Conservation (phyloP, 331 rosid species). For the Quercus lobata region DNA sequence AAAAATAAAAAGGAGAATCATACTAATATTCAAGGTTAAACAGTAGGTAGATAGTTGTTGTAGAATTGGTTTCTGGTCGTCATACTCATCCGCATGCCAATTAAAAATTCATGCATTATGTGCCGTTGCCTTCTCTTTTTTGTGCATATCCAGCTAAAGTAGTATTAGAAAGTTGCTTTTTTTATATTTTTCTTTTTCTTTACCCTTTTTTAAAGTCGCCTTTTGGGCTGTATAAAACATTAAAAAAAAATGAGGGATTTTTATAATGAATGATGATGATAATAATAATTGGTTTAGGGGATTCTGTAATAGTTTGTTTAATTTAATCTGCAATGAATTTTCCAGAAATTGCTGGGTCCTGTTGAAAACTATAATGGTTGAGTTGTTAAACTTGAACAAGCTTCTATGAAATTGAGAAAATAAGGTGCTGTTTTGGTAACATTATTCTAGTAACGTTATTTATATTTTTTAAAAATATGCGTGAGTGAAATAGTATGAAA, state of each 20-base stretch:
- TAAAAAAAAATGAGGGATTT: background rate
- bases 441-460: too few species aligned
- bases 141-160: constrained; percentile 6
- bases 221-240: background rate
- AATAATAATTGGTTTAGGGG: background rate
- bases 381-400: background rate
- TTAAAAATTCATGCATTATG: constrained; percentile 32
- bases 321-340: background rate
- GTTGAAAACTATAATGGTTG: background rate
- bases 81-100: constrained; percentile 36
- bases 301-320: background rate
- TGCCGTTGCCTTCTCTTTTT: background rate
- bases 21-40: background rate
- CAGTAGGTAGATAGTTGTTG: constrained; percentile 42
- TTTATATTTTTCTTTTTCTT: background rate
- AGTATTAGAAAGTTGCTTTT: background rate
- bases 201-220: background rate
- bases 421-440: background rate
- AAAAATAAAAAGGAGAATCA: background rate
- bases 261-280: too few species aligned
- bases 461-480: too few species aligned
- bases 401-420: background rate
- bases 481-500: too few species aligned
- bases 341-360: too few species aligned
- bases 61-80: constrained; percentile 41